A percentile compares a stretch with the other conserved stretches of the same genome.
Evolutionary conservation across 768 basidiomycete genomes (phyloP).

Genomic region (Phlebiopsis gigantea): DNA sequence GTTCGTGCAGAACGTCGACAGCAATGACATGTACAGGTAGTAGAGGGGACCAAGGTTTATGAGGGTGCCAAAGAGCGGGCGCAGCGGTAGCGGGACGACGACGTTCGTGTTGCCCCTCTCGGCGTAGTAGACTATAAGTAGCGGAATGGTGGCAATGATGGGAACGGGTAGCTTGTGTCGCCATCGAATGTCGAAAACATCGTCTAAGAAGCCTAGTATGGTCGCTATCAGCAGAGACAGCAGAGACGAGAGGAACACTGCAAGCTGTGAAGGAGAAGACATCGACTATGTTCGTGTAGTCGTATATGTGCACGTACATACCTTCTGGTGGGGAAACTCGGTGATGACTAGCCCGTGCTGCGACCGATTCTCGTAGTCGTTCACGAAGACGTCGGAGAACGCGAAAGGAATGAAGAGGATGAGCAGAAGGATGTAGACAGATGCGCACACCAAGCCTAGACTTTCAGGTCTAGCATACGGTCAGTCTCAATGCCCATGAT

Average conservation of each 20-base stretch:
- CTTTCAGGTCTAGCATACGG: conserved; percentile 74
- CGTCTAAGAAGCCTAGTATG: conserved; percentile 92
- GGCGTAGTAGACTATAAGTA: conserved; percentile 95
- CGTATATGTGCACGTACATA: conserved; percentile 26
- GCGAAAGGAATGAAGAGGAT: conserved; percentile 95
- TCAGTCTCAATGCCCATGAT: background rate
- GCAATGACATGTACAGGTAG: conserved; percentile 88
- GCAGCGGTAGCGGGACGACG: conserved; percentile 83
- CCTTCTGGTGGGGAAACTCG: conserved; percentile 78
- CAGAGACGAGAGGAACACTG: conserved; percentile 88
- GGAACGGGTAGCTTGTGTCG: conserved; percentile 96
- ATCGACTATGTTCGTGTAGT: background rate
- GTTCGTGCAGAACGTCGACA: conserved; percentile 96
- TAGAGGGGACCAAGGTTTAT: conserved; percentile 93
- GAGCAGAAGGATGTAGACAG: conserved; percentile 80
- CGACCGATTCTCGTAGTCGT: conserved; percentile 36
- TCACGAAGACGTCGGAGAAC: conserved; percentile 69
- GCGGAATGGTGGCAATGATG: conserved; percentile 89
- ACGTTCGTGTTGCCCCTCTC: conserved; percentile 92
- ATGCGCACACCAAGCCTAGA: conserved; percentile 85
- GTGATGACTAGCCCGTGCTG: conserved; percentile 60
- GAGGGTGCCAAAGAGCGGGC: conserved; percentile 66
- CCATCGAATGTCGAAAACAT: conserved; percentile 98
- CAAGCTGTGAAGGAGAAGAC: conserved; percentile 46
- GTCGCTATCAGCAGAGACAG: conserved; percentile 92